Base-by-base conservation (phyloP, 495 filamentous ascomycete species). In the Hypoxylon cercidicola region DNA sequence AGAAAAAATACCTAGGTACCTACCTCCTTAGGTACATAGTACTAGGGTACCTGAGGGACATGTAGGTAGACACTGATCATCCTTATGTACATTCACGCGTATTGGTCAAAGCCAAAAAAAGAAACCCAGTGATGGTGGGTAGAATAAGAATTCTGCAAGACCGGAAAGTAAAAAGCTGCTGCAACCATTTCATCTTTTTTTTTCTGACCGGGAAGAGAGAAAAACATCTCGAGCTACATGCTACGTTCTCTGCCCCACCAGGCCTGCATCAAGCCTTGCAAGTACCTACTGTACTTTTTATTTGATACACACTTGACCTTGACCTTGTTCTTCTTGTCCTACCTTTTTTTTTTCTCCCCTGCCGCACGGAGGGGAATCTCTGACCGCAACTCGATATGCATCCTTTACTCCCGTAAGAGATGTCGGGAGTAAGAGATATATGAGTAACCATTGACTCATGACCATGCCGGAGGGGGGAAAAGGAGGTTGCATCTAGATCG, bases 371-470 rank as follows among this genome's bases (percentile, higher is more conserved):
- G 23, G 25, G 46, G 8, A 21, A 54, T 60, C 28, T 60, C 55
- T 68, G 65, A 68, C 65, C 65, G 65, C 65, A 68, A 68, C 55
- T 68, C 39, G 19, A 51, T n/a, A 53, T 61, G 30, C 46, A 44
- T 20, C 20, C 34, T 25, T 40, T 30, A 15, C 28, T 41, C 43
- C 28, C 63, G 37, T 32, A n/a, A n/a, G n/a, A n/a, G n/a, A n/a
- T n/a, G n/a, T n/a, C n/a, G n/a, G n/a, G n/a, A 3, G 39, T 25
- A n/a, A 48, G 53, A 28, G 11, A 47, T 43, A 47, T 55, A 49
- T 49, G 47, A 49, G 47, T 48, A 49, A 55, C 50, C 15, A 53
- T 68, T 47, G 51, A 52, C 55, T 68, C 55, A 60, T 60, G 35
- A 44, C 50, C 20, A 47, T 32, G 30, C 30, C 30, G 43, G 11